A percentile compares a stretch with the other conserved stretches of the same genome.
Conservation (phyloP, 2,329 filamentous ascomycete species). For the Alternaria infectoria region DNA sequence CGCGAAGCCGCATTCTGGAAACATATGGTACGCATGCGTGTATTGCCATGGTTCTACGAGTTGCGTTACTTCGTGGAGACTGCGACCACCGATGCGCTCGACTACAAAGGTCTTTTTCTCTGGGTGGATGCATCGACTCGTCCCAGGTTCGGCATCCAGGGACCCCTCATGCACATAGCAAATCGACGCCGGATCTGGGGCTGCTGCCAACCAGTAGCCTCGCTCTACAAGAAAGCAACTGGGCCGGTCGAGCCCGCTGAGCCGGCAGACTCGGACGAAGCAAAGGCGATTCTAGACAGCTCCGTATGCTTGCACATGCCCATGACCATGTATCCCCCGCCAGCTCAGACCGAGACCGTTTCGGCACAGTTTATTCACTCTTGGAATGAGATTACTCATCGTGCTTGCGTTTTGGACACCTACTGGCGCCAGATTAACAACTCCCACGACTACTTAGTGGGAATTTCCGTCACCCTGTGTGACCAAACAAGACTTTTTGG, state of each 20-base stretch:
- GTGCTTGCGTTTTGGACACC: conserved; percentile 19
- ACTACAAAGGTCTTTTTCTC: conserved; percentile 26
- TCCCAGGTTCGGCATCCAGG: conserved; percentile 23
- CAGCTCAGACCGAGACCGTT: background rate
- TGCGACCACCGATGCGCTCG: conserved; percentile 3
- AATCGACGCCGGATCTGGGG: conserved; percentile 44
- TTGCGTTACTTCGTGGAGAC: background rate
- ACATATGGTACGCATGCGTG: conserved; percentile 15
- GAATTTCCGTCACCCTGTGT: conserved; percentile 16
- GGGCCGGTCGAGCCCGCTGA: background rate
- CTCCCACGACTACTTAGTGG: conserved; percentile 4
- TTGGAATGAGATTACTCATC: conserved; percentile 12
- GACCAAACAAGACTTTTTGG: conserved; percentile 15
- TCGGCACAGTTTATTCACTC: conserved; percentile 17
- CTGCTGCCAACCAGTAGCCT: conserved; percentile 8
- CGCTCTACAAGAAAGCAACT: conserved; percentile 2
- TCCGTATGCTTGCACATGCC: conserved; percentile 9
- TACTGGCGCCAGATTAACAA: conserved; percentile 12
- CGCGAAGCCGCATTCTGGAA: conserved; percentile 17
- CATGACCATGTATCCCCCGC: conserved; percentile 14
- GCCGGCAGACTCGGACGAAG: conserved; percentile 3
- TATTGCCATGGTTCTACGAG: conserved; percentile 25
- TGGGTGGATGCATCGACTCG: conserved; percentile 28
- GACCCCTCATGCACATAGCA: conserved; percentile 36
- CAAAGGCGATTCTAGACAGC: conserved; percentile 10